These are phyloP conservation scores for Linanthus parryae DNA, from an alignment of 148 eudicot genomes.

Conservation along the genomic window DNA sequence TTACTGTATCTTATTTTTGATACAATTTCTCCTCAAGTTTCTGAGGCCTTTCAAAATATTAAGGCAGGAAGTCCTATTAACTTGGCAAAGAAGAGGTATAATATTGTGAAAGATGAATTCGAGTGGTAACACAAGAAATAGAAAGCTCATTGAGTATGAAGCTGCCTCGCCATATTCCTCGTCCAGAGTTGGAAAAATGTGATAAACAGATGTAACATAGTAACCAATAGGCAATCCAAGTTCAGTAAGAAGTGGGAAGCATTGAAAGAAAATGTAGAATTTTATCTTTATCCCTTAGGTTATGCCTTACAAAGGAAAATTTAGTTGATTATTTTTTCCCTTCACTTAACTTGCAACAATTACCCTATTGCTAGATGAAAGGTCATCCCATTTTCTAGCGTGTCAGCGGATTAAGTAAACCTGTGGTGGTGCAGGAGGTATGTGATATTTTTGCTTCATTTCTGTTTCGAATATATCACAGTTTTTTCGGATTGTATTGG, in stretches of 20 bases:
- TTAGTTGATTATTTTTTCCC: background rate
- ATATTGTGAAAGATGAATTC: constrained; percentile 82
- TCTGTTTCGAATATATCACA: too few species aligned
- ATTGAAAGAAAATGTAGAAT: constrained; percentile 57
- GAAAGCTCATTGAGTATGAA: constrained; percentile 50
- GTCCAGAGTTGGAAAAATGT: constrained; percentile 50
- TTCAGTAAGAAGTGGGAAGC: constrained; percentile 85
- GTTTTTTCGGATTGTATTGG: too few species aligned
- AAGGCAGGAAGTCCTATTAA: constrained; percentile 83
- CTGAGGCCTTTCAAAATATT: constrained; percentile 59
- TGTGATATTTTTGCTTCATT: background rate
- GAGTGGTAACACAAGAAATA: constrained; percentile 56
- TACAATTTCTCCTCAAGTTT: constrained; percentile 65
- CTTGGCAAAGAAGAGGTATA: constrained; percentile 72
- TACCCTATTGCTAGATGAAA: constrained; percentile 44
- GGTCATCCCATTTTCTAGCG: constrained; percentile 76
- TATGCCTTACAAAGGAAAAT: background rate
- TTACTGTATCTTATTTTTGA: too few species aligned
- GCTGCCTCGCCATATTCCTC: constrained; percentile 30
- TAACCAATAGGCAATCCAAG: constrained; percentile 61
- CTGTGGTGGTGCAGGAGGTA: constrained; percentile 89
- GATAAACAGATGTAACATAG: constrained; percentile 71
- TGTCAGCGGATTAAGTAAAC: constrained; percentile 63
- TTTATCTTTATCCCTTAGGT: background rate
- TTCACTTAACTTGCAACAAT: constrained; percentile 4